These are phyloP conservation scores for Fraxinus nigra DNA, from an alignment of 305 asterid species.

Conservation along the genomic window DNA sequence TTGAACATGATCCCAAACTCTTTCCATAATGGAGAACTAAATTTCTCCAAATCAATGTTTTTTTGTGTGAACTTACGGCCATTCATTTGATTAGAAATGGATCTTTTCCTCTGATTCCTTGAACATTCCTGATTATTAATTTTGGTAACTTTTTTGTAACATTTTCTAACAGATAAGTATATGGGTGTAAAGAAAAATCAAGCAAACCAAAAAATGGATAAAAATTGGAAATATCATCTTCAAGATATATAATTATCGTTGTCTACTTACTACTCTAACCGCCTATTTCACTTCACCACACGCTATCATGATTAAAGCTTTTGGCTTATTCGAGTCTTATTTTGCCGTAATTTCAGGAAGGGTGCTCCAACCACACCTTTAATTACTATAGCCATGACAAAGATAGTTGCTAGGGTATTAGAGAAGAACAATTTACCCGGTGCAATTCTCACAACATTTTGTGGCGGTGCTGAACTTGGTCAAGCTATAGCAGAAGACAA, in stretches of 20 bases:
- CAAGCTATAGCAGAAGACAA: constrained; percentile 87
- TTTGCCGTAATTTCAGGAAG: constrained; percentile 37
- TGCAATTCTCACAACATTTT: constrained; percentile 85
- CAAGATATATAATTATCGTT: not conserved
- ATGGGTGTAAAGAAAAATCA: not conserved
- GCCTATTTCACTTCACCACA: not conserved
- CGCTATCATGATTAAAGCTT: not conserved
- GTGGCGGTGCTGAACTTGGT: constrained; percentile 95
- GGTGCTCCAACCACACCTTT: constrained; percentile 96
- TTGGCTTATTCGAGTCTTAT: not conserved
- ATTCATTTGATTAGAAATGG: not conserved
- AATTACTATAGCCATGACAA: constrained; percentile 83
- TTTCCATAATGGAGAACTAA: constrained; percentile 6
- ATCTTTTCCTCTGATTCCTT: not conserved
- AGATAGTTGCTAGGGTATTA: constrained; percentile 74
- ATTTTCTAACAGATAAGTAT: not conserved
- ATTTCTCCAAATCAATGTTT: not conserved
- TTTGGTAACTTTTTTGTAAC: not conserved
- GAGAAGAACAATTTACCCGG: constrained; percentile 91
- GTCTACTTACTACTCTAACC: not conserved
- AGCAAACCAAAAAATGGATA: not conserved
- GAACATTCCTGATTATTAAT: not conserved
- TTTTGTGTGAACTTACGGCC: not conserved
- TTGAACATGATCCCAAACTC: not conserved
- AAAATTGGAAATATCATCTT: not conserved